Base-by-base conservation (phyloP, 2,329 filamentous ascomycete genomes). In the Hypoxylon sp. region DNA sequence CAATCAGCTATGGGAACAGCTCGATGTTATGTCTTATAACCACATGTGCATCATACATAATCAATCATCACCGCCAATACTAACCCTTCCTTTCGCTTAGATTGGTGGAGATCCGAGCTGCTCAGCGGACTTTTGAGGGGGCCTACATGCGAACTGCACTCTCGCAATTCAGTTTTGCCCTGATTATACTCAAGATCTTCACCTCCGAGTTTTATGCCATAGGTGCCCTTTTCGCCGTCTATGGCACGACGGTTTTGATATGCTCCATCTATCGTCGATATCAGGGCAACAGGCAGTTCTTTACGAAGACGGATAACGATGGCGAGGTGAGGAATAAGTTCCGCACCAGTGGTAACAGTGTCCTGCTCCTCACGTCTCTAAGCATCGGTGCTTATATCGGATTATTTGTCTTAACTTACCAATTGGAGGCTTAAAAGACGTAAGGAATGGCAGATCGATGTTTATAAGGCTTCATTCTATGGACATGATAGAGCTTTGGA, bases 151-250 rank as follows among this genome's bases (percentile, higher is more conserved):
- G 94, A 55, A 99, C 94, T 0, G 92, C 93, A 2, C 83, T 99
- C 13, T 90, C 90, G 2, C 92, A 97, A 67, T 97, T 97, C 76
- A 93, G 89, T 48, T 97, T 99, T 71, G 87, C 93, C 13, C 85
- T 99, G 38, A 87, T 99, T 57, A 90, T 99, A 42, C 84, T 96
- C 62, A 96, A 95, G 75, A 95, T 99, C 72, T 97, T 99, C 76
- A 97, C 91, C 6, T 83, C 87, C 42, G 94, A 97, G 69, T 97
- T 99, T 77, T 97, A 97, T 74, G 86, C 88, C 62, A 96, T 97
- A 57, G 94, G 94, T n/a, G 94, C 94, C 5, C 79, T 99, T 21
- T 97, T 97, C 69, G 92, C 94, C 31, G 86, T 91, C 37, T 97
- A 97, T 67, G 94, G 93, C 8, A 86, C 87, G 3, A 90, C 90